Percentiles rank a stretch among this genome's conserved stretches.
phyloP scores from a whole-genome alignment of 306 rosid genomes.

The Cyamopsis tetragonoloba region DNA sequence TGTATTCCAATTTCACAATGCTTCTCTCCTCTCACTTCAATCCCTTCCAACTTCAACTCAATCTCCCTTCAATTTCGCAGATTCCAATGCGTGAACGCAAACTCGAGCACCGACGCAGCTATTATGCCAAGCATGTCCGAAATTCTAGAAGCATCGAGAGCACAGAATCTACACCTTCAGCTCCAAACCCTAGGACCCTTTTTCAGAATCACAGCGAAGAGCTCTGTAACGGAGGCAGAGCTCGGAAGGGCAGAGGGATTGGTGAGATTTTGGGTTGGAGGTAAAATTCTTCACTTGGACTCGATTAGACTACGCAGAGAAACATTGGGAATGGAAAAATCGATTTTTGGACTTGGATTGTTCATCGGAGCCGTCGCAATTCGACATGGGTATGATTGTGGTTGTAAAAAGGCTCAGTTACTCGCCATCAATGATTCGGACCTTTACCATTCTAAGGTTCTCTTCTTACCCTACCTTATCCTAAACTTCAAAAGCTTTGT shows the following conservation, averaged over 20 bases:
- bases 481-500: background rate
- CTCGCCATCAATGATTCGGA: conserved; percentile 86
- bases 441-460: conserved; percentile 79
- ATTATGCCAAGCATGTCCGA: conserved; percentile 68
- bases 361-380: conserved; percentile 87
- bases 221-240: conserved; percentile 46
- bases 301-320: conserved; percentile 69
- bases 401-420: conserved; percentile 62
- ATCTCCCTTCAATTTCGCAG: conserved; percentile 13
- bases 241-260: conserved; percentile 82
- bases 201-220: conserved; percentile 77
- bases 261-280: conserved; percentile 55
- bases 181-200: conserved; percentile 86
- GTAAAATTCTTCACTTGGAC: conserved; percentile 79
- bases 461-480: conserved; percentile 23
- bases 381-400: conserved; percentile 68
- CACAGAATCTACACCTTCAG: conserved; percentile 61
- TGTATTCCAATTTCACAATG: background rate
- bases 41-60: background rate
- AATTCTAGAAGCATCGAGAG: conserved; percentile 51
- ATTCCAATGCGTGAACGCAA: background rate
- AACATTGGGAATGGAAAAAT: conserved; percentile 76
- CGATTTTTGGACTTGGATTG: conserved; percentile 85
- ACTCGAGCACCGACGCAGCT: background rate
- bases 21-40: background rate